Evolutionary conservation across 495 filamentous ascomycete genomes (phyloP), one percentile per base, ranked within the genome.

Genomic region (Glarea lozoyensis): DNA sequence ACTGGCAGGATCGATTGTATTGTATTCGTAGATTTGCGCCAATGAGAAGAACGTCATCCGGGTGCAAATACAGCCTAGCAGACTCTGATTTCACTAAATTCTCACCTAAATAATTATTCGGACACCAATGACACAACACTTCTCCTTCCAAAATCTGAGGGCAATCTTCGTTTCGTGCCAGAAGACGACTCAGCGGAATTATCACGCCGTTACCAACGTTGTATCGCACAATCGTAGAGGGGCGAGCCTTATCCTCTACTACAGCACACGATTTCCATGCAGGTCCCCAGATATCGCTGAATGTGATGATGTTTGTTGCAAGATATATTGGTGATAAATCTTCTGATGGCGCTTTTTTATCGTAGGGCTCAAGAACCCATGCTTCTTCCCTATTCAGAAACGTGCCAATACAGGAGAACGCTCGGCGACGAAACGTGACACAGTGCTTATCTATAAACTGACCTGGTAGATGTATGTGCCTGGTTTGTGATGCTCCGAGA

Each of bases 271-370:
- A 32, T 19, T 39, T 43, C 46, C 46, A 49, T 40, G 43, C 43
- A 17, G 46, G 46, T 6, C 46, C 46, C 46, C 46, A 49, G 15
- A 49, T 43, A 22, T 49, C 46, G 7, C 32, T 34, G 40, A 49
- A 49, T 20, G 46, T 49, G 23, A 11, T n/a, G 12, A 35, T 35
- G 31, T 49, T 40, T 4, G 46, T 43, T n/a, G 17, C 38, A 3
- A 49, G 25, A 33, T 13, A 49, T 21, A 48, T 29, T 11, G 7
- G 44, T 23, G 37, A 19, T 3, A 18, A 32, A 1, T 43, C 21
- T 0, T 10, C 30, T 2, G 16, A 15, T 9, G 4, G 16, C 27
- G 27, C 2, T 24, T 13, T 11, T 12, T 22, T 11, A 35, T 29
- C n/a, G 25, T 22, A 25, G 7, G 17, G 4, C 23, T 49, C 40